Evolutionary conservation across 805 yeast species (phyloP).

Genomic region (Hanseniaspora pseudoguilliermondii): DNA sequence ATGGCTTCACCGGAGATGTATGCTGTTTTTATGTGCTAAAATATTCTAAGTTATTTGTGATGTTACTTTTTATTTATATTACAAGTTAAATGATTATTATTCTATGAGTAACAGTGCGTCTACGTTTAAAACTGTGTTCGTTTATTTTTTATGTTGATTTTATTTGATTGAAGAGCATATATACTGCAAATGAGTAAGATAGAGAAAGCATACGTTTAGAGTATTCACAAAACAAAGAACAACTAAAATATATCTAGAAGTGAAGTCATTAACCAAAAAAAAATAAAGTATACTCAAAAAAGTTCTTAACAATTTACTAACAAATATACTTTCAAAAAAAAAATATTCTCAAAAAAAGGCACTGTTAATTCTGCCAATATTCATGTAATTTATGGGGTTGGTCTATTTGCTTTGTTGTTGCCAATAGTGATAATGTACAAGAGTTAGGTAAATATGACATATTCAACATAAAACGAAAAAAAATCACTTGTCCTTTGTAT

Average conservation of each 20-base stretch:
- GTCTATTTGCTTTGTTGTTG: not conserved
- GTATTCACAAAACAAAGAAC: no score
- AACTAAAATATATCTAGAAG: not conserved
- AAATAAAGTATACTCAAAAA: not conserved
- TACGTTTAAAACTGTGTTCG: no score
- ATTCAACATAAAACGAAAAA: not conserved
- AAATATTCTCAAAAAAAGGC: not conserved
- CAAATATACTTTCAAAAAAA: not conserved
- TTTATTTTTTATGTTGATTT: no score
- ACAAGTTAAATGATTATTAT: not conserved
- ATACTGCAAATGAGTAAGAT: no score
- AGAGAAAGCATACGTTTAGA: no score
- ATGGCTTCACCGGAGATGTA: not conserved
- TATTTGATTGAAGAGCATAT: no score
- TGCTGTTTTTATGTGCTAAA: not conserved
- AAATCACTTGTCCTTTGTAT: conserved; percentile 15
- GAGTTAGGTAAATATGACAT: not conserved
- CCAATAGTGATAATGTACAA: not conserved
- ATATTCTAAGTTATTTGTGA: not conserved
- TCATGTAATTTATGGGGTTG: not conserved
- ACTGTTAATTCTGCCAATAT: not conserved
- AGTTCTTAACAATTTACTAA: not conserved
- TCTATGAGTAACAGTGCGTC: no score
- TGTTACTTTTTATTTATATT: not conserved
- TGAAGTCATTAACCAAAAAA: not conserved